Conservation (phyloP, 2,329 filamentous ascomycete genomes). For the Geosmithia morbida region DNA sequence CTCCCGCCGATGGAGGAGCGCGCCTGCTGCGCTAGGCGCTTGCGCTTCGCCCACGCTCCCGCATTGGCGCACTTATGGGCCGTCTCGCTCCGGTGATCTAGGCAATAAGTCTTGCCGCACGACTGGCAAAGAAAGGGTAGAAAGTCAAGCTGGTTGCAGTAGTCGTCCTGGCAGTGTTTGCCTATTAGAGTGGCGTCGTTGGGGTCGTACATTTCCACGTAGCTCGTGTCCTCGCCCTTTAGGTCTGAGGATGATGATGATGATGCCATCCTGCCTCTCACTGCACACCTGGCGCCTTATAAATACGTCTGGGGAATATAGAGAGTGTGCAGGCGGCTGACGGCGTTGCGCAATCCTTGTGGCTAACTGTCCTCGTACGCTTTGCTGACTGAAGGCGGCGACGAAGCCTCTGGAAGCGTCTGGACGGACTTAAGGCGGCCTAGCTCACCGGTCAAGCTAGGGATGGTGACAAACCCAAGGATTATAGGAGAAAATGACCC, state of each 20-base stretch:
- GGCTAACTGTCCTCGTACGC: not conserved
- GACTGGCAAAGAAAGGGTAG: constrained; percentile 89
- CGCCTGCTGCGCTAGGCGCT: constrained; percentile 37
- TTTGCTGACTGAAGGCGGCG: constrained; percentile 1
- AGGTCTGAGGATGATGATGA: not conserved
- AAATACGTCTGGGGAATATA: not conserved
- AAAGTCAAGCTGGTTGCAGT: constrained; percentile 93
- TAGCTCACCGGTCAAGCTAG: not conserved
- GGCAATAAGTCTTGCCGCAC: constrained; percentile 73
- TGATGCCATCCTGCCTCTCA: not conserved
- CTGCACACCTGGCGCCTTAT: not conserved
- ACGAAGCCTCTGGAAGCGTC: constrained; percentile 2
- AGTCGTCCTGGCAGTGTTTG: constrained; percentile 77
- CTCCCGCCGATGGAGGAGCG: constrained; percentile 38
- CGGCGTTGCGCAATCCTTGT: not conserved
- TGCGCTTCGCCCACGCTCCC: constrained; percentile 47
- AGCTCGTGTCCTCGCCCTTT: not conserved
- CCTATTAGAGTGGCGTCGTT: constrained; percentile 75
- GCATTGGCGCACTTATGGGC: constrained; percentile 54
- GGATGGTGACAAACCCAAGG: too few species aligned
- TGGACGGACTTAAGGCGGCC: not conserved
- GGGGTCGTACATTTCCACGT: constrained; percentile 26
- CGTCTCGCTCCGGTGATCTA: constrained; percentile 81
- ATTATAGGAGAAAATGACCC: not conserved
- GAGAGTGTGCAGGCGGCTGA: not conserved